Conservation (phyloP, 257 asterid genomes). For the Thymus mandschuricus region DNA sequence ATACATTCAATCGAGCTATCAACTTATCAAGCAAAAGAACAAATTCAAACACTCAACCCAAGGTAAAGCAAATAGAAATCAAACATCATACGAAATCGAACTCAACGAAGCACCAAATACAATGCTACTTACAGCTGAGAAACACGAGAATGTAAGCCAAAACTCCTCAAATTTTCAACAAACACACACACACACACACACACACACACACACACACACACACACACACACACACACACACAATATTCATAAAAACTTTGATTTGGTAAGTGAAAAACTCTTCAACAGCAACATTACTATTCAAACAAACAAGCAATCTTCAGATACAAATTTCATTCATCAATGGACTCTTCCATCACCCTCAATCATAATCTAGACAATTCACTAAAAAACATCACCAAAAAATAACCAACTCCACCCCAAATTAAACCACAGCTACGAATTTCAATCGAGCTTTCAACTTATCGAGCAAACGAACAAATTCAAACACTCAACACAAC, state of each 20-base stretch:
- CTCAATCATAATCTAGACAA: too few species aligned
- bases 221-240: slow-evolving; percentile 11
- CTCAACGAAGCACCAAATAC: not conserved
- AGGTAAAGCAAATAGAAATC: not conserved
- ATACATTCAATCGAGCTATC: not conserved
- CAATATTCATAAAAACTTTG: slow-evolving; percentile 2
- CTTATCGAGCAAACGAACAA: not conserved
- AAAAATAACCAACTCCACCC: not conserved
- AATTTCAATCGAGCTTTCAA: not conserved
- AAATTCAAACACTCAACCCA: not conserved
- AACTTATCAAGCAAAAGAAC: not conserved
- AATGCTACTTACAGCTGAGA: not conserved
- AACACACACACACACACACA: not conserved
- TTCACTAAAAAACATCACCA: not conserved
- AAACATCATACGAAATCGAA: not conserved
- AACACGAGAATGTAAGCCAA: not conserved
- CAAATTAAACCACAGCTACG: not conserved
- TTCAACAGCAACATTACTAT: not conserved
- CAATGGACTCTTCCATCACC: too few species aligned
- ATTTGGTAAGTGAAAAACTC: not conserved
- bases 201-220: slow-evolving; percentile 10
- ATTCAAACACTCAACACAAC: not conserved
- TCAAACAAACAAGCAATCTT: not conserved
- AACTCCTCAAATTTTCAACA: not conserved
- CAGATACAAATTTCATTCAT: too few species aligned